These are phyloP conservation scores for Cucumis sativus DNA, from an alignment of 306 rosid species.

Conservation along the genomic window Cucumber_9930_V3 NC_026660.2:4725001-4725500, in stretches of 20 bases:
- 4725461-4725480: neutral
- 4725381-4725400: neutral
- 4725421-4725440: neutral
- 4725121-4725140: slow-evolving; percentile 71
- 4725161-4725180: slow-evolving; percentile 32
- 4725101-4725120: slow-evolving; percentile 88
- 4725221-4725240: slow-evolving; percentile 60
- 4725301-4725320: slow-evolving; percentile 94
- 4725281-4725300: slow-evolving; percentile 98
- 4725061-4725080: slow-evolving; percentile 85
- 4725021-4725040: slow-evolving; percentile 77
- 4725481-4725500: neutral
- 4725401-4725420: neutral
- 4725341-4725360: neutral
- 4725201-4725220: slow-evolving; percentile 55
- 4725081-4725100: slow-evolving; percentile 88
- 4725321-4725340: slow-evolving; percentile 7
- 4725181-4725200: slow-evolving; percentile 77
- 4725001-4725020: slow-evolving; percentile 87
- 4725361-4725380: neutral
- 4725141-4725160: slow-evolving; percentile 27
- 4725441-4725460: neutral
- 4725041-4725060: slow-evolving; percentile 81
- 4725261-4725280: slow-evolving; percentile 92
- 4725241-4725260: slow-evolving; percentile 83